Conservation (phyloP, 345 rosid species). For the Lagerstroemia speciosa region DNA sequence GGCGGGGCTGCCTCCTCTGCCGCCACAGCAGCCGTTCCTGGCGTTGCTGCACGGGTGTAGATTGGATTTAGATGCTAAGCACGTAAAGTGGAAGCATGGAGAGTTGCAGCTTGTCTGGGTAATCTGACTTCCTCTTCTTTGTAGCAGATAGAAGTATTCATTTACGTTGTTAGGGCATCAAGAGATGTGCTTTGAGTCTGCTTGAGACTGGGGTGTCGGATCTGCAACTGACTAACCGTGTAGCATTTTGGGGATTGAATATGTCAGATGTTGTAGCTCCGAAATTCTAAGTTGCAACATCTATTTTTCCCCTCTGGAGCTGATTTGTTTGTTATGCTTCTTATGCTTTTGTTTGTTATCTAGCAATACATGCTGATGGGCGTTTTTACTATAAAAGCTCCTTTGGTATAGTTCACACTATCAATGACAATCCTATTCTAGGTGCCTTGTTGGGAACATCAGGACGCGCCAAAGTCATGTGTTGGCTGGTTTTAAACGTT, state of each 20-base stretch:
- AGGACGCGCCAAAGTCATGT: not conserved
- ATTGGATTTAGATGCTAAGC: not conserved
- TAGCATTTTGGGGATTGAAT: not conserved
- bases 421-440: not conserved
- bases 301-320: too few species aligned
- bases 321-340: not conserved
- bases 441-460: not conserved
- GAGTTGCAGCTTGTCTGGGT: not conserved
- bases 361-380: not conserved
- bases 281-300: not conserved
- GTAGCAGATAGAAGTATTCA: not conserved
- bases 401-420: not conserved
- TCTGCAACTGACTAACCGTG: not conserved
- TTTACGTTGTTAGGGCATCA: not conserved
- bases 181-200: not conserved
- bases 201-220: not conserved
- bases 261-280: not conserved
- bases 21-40: slow-evolving; percentile 3
- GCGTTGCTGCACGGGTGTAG: slow-evolving; percentile 4
- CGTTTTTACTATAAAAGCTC: not conserved
- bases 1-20: slow-evolving; percentile 12
- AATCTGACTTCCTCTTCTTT: not conserved
- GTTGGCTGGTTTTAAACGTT: not conserved
- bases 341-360: not conserved
- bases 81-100: not conserved